Evolutionary conservation across 164 flowering plant genomes (phyloP), one percentile per base, ranked within the genome.

Genomic region (Tetrastigma voinierianum): DNA sequence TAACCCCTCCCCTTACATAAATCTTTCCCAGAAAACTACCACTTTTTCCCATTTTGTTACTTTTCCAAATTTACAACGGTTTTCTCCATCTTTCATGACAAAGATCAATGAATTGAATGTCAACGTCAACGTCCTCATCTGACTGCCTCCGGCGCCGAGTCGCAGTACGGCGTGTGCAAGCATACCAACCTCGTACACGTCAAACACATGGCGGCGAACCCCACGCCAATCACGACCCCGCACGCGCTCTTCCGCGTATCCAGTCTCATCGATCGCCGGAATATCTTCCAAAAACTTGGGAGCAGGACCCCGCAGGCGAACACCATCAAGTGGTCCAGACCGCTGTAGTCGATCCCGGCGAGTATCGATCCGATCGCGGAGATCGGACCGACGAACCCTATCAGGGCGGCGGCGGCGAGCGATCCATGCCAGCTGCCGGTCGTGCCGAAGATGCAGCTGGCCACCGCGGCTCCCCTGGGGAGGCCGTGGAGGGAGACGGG

Each of bases 111-210:
- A n/a, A n/a, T n/a, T n/a, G n/a, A n/a, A n/a, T n/a, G n/a, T n/a
- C n/a, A n/a, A n/a, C n/a, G n/a, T n/a, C n/a, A n/a, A n/a, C n/a
- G n/a, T n/a, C n/a, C 25, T 85, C 71, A 91, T 76, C 85, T 84
- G 43, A 91, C 96, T 62, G 98, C 98, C 76, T 90, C 97, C 0
- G 98, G 97, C 0, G 98, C 98, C 13, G 97, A 90, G 68, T 94
- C 88, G 75, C 98, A 91, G 73, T 91, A 94, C 20, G 95, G 90
- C 2, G 98, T 94, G 76, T 87, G 87, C 86, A 91, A 72, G 82
- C 97, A 91, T 25, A 94, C 97, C 67, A 94, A 65, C 72, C 81
- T 87, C 5, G 98, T 91, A 73, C 71, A 84, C 5, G 81, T 82
- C 18, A 94, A 73, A 73, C 98, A 94, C 40, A 86, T 20, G 13